A percentile compares a stretch with the other conserved stretches of the same genome.
phyloP scores from a whole-genome alignment of 495 filamentous ascomycete genomes.

The Mycothermus thermophilus region DNA sequence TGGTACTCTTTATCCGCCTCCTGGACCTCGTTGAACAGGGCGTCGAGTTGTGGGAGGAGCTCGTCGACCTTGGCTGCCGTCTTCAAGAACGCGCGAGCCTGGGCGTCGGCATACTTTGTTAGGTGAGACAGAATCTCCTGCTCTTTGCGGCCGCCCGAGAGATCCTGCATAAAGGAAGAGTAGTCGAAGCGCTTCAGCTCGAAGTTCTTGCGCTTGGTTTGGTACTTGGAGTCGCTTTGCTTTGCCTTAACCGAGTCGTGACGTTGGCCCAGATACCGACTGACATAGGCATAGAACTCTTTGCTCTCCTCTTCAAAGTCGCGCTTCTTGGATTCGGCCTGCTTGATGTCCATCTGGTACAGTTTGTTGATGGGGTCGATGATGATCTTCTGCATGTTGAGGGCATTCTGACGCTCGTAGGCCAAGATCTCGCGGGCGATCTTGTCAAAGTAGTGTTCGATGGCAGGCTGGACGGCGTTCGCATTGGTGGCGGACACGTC shows the following conservation, averaged over 20 bases:
- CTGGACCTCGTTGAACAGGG: slow-evolving; percentile 75
- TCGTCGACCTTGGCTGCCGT: slow-evolving; percentile 78
- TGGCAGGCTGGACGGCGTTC: slow-evolving; percentile 84
- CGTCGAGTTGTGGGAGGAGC: slow-evolving; percentile 82
- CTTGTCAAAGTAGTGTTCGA: slow-evolving; percentile 97
- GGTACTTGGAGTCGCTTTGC: slow-evolving; percentile 96
- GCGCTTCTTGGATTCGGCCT: slow-evolving; percentile 90
- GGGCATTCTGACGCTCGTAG: slow-evolving; percentile 74
- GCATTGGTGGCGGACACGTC: slow-evolving; percentile 85
- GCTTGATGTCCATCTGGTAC: slow-evolving; percentile 93
- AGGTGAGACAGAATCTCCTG: slow-evolving; percentile 93
- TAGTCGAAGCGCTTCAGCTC: slow-evolving; percentile 98
- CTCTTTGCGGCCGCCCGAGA: slow-evolving; percentile 93
- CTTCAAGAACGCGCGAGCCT: slow-evolving; percentile 67
- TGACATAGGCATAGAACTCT: slow-evolving; percentile 91
- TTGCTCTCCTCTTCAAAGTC: slow-evolving; percentile 98
- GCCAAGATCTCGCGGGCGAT: slow-evolving; percentile 79
- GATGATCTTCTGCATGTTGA: slow-evolving; percentile 77
- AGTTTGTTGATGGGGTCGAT: slow-evolving; percentile 87
- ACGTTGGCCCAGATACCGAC: slow-evolving; percentile 85
- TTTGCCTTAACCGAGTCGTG: slow-evolving; percentile 96
- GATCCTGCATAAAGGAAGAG: slow-evolving; percentile 96
- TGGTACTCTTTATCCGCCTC: slow-evolving; percentile 94
- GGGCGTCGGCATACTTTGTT: slow-evolving; percentile 85
- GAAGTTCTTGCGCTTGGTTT: slow-evolving; percentile 82